These are phyloP conservation scores for Picochlorum sp. DNA, from an alignment of 139 green algal genomes.

Conservation along the genomic window DNA sequence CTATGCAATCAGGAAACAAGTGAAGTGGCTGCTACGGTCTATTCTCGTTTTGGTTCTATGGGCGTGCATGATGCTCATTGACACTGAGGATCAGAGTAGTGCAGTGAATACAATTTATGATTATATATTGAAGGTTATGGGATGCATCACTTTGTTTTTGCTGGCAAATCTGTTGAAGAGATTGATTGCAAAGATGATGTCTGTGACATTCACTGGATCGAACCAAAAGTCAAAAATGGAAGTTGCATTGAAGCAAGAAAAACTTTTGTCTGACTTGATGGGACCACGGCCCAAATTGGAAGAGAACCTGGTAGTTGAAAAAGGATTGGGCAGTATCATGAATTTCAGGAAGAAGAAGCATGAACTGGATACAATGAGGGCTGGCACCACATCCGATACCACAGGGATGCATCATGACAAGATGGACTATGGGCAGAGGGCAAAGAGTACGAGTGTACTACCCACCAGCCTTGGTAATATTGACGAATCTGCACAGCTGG, in stretches of 20 bases:
- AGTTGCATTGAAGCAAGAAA: slow-evolving; percentile 38
- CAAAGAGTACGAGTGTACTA: not conserved
- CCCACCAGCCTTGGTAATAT: not conserved
- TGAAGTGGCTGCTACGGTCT: slow-evolving; percentile 16
- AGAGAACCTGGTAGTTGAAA: not conserved
- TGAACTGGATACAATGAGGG: not conserved
- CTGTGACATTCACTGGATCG: slow-evolving; percentile 56
- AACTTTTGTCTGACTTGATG: not conserved
- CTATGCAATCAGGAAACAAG: slow-evolving; percentile 18
- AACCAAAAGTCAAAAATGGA: slow-evolving; percentile 65
- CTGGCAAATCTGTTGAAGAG: slow-evolving; percentile 60
- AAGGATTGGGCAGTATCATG: not conserved
- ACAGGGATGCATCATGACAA: not conserved
- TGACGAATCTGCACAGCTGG: not conserved
- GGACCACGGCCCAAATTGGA: not conserved
- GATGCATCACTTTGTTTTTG: slow-evolving; percentile 56
- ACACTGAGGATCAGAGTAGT: not conserved
- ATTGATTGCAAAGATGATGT: slow-evolving; percentile 58
- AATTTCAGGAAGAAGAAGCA: not conserved
- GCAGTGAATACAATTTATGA: slow-evolving; percentile 1
- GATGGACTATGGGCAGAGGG: not conserved
- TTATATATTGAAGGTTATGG: slow-evolving; percentile 28
- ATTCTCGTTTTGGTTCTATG: slow-evolving; percentile 12
- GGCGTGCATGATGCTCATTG: slow-evolving; percentile 20
- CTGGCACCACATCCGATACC: not conserved